Base-by-base conservation (phyloP, 306 rosid genomes). In the Cyamopsis tetragonoloba region DNA sequence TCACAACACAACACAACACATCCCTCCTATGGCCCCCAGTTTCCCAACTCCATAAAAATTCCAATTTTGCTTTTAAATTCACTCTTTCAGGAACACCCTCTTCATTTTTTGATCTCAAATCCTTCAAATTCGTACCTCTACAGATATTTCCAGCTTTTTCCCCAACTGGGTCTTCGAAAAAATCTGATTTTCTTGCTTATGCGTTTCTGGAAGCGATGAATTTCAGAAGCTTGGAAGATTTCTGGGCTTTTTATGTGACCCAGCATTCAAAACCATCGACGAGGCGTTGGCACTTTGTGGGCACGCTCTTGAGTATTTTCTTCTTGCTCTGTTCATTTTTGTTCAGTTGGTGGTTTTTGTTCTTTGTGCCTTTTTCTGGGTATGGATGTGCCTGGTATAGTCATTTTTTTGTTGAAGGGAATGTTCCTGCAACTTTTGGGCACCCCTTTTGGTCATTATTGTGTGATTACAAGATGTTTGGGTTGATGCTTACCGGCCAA, bases 321-420 rank as follows among this genome's bases (percentile, higher is more conserved):
- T 88, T 88, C 71, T 69, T 93, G 57, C 13, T 90, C 14, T 79
- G 75, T 59, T 88, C 99, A 0, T 4, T 88, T 49, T 15, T 90
- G 3, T 80, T 84, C 24, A 90, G 87, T 26, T 90, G 96, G 99
- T 85, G 97, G 96, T 71, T 88, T 59, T 74, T 93, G 79, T 57
- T 88, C 64, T 77, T 83, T 68, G 97, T 81, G 66, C 97, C 97
- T 13, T 53, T 90, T 3, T 79, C 85, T 69, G 96, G 95, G 13
- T 90, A 93, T 82, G 99, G 97, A 28, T 85, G 81, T 49, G 99
- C 97, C 7, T 93, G 99, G 99, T 93, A 90, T 75, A 93, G 96
- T 76, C 97, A 93, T 74, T 90, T 93, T 86, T 93, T 88, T 41
- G 81, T 93, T 4, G 97, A 93, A 72, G 86, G 91, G 72, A 93